Evolutionary conservation across 768 basidiomycete species (phyloP), one percentile per base, ranked within the genome.

Genomic region (Kwoniella newhampshirensis): DNA sequence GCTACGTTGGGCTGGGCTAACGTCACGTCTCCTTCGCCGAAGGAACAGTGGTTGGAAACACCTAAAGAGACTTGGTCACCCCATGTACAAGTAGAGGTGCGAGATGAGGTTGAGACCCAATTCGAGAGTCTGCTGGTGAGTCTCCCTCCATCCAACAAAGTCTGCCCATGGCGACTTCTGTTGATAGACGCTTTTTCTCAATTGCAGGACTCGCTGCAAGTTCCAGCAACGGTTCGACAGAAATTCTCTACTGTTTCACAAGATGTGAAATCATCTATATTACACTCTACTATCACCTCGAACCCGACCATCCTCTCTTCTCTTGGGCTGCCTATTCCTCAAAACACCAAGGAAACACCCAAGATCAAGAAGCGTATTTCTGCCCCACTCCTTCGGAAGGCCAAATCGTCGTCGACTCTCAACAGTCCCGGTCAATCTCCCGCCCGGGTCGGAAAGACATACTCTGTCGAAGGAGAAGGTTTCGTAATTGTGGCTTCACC

Each of bases 401-500:
- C 62, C 39, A 72, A 69, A 49, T 72, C 70, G 4, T 69, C 70
- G 12, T 51, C 51, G 11, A 57, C 58, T 12, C 54, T 71, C 12
- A 51, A 51, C 15, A 56, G 57, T 15, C 67, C 67, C 2, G 58
- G 66, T 9, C 36, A 47, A 2, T 58, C 48, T 40, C 66, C 67
- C 15, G 55, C 65, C 45, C 50, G 45, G 11, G 66, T 69, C 4
- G 70, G 70, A 9, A 65, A 66, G 48, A 72, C 68, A 9, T 72
- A 72, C 51, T 49, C 49, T 28, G 64, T 72, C 17, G 57, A 57
- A 20, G 70, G 70, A 9, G 70, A 69, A 25, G 50, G 57, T 15
- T 72, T 72, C 40, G 54, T 60, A 26, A 72, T 72, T 48, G 70
- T 72, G 44, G 63, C 62, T 21, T 72, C 70, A 7, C 69, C 69